Evolutionary conservation across 2,329 filamentous ascomycete species (phyloP).

Genomic region (Colletotrichum incanum): DNA sequence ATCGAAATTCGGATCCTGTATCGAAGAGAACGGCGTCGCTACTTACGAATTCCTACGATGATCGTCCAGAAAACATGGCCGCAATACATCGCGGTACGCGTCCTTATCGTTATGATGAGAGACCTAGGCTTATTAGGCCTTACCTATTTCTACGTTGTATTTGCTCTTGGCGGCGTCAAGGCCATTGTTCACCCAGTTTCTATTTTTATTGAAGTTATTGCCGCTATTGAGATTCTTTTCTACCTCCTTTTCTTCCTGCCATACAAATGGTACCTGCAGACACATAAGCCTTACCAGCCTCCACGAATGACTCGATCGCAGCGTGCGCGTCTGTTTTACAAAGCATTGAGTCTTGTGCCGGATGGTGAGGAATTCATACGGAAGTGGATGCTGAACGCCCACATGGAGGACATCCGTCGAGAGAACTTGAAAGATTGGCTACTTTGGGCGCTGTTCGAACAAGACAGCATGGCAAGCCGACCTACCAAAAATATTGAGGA

Average conservation of each 20-base stretch:
- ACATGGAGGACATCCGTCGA: conserved; percentile 65
- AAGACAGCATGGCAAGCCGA: conserved; percentile 57
- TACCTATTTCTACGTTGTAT: conserved; percentile 44
- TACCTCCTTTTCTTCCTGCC: conserved; percentile 60
- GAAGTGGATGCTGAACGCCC: conserved; percentile 72
- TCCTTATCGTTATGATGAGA: conserved; percentile 29
- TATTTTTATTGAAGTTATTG: conserved; percentile 46
- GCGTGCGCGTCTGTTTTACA: conserved; percentile 30
- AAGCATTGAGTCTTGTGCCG: conserved; percentile 53
- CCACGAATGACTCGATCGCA: conserved; percentile 24
- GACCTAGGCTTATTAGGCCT: conserved; percentile 41
- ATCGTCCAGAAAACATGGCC: conserved; percentile 41
- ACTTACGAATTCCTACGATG: background rate
- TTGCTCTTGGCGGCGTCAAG: conserved; percentile 43
- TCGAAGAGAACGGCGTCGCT: background rate
- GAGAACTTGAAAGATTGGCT: conserved; percentile 75
- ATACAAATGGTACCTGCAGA: conserved; percentile 57
- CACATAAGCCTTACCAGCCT: conserved; percentile 32
- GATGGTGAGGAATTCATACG: conserved; percentile 67
- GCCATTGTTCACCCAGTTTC: conserved; percentile 47
- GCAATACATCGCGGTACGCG: conserved; percentile 34
- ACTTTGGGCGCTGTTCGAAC: conserved; percentile 70
- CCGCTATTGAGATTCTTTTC: conserved; percentile 59
- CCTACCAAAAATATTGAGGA: conserved; percentile 61
- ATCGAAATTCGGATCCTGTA: too few species aligned